Base-by-base conservation (phyloP, 2,329 filamentous ascomycete species). In the Diplodia mutila region DNA sequence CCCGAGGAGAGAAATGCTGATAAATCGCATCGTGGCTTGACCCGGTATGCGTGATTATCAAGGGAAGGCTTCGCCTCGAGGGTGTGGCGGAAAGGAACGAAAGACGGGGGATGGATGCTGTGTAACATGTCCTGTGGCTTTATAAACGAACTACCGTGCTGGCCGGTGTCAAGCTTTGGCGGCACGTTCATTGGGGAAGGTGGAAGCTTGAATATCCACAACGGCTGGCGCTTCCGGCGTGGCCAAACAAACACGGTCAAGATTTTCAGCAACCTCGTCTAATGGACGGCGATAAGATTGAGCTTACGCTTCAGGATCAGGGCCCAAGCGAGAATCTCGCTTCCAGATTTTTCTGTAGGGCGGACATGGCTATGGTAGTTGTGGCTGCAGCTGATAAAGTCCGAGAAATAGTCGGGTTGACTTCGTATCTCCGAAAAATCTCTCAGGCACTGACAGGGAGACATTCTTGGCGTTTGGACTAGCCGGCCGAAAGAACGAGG, bases 1-100 rank as follows among this genome's bases (percentile, higher is more conserved):
- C 34, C 65, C 54, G 55, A 61, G 23, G 3, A 67, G 55, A n/a
- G 54, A 46, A 4, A 67, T 34, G 32, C 27, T 1, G 7, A 48
- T 46, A 12, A 59, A 42, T 9, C 54, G 54, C 65, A 61, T 67
- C 12, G 27, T 59, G 23, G 21, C 6, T 11, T n/a, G n/a, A n/a
- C 27, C 4, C 27, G 14, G 25, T 18, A 18, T n/a, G n/a, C n/a
- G n/a, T n/a, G n/a, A n/a, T n/a, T n/a, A n/a, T n/a, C n/a, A n/a
- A n/a, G n/a, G n/a, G n/a, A n/a, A n/a, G n/a, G n/a, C n/a, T n/a
- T n/a, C n/a, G n/a, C n/a, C n/a, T n/a, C n/a, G n/a, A n/a, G n/a
- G 52, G 52, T 27, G 11, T 18, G 3, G 52, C n/a, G 23, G 21
- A 16, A 14, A 23, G n/a, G 29, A 39, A 37, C n/a, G 32, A 39